Conservation (phyloP, 495 filamentous ascomycete species). For the Bryoglossum gracile region DNA sequence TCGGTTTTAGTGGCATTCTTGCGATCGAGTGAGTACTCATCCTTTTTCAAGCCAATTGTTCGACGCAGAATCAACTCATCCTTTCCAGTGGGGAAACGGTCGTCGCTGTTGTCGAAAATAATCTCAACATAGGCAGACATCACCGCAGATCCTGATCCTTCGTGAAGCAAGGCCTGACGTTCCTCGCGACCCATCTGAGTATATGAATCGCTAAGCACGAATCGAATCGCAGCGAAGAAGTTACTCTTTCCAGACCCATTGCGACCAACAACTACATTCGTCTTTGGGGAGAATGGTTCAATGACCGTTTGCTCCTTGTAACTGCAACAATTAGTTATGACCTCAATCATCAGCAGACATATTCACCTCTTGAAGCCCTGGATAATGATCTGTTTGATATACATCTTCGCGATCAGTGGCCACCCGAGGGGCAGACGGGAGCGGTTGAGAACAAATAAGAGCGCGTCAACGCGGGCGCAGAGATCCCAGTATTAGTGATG, state of each 20-base stretch:
- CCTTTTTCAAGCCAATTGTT: constrained; percentile 95
- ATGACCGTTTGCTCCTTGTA: constrained; percentile 99
- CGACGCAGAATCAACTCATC: constrained; percentile 83
- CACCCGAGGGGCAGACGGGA: constrained; percentile 6
- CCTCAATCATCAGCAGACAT: not conserved
- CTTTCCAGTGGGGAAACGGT: constrained; percentile 90
- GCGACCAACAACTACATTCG: constrained; percentile 98
- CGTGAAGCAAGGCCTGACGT: constrained; percentile 88
- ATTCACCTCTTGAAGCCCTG: constrained; percentile 97
- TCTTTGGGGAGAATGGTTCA: constrained; percentile 94
- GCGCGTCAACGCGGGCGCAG: not conserved
- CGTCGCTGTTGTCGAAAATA: constrained; percentile 96
- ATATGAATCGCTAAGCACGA: constrained; percentile 97
- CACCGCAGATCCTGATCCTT: constrained; percentile 93
- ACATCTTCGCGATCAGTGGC: constrained; percentile 48
- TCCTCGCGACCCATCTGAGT: constrained; percentile 94
- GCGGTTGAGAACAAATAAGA: not conserved
- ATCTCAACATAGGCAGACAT: constrained; percentile 99
- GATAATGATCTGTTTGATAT: constrained; percentile 99
- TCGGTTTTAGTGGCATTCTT: constrained; percentile 94
- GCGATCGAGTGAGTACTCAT: constrained; percentile 93
- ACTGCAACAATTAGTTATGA: constrained; percentile 41
- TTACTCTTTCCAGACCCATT: constrained; percentile 99
- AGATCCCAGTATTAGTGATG: not conserved
- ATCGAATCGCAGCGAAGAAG: constrained; percentile 98